Conservation (phyloP, 768 basidiomycete species). For the Chalciporus piperatus region DNA sequence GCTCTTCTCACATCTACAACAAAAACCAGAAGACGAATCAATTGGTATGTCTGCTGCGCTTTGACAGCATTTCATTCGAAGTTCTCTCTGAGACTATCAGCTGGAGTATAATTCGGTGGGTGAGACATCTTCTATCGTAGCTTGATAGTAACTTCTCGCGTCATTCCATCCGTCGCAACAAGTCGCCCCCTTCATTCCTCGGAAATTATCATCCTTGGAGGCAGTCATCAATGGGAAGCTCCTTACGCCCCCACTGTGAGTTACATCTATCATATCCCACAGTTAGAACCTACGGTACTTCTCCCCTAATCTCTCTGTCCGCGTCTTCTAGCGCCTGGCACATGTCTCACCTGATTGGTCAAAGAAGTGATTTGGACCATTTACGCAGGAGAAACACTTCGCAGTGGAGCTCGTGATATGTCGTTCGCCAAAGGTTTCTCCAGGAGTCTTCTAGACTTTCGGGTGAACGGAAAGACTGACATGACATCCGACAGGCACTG, state of each 20-base stretch:
- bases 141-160: conserved; percentile 8
- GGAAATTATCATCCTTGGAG: conserved; percentile 24
- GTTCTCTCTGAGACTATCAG: conserved; percentile 8
- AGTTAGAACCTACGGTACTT: conserved; percentile 1
- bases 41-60: conserved; percentile 21
- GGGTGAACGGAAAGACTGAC: conserved; percentile 17
- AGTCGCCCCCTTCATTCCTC: conserved; percentile 21
- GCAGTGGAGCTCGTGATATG: conserved; percentile 16
- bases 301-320: conserved; percentile 2
- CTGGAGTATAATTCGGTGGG: conserved; percentile 7
- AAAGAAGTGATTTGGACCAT: not conserved
- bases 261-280: conserved; percentile 1
- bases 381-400: conserved; percentile 9
- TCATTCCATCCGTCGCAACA: conserved; percentile 14
- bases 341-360: conserved; percentile 3
- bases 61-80: conserved; percentile 25
- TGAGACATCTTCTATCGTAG: conserved; percentile 6
- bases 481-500: conserved; percentile 24
- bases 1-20: conserved; percentile 19
- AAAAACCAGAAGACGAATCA: conserved; percentile 18
- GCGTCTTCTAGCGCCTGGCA: conserved; percentile 13
- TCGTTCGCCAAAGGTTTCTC: not conserved
- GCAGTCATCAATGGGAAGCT: conserved; percentile 11
- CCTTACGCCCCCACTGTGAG: conserved; percentile 3
- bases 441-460: conserved; percentile 13